Percentiles rank a stretch among this genome's conserved stretches.
These are phyloP conservation scores for Cicer bijugum DNA, from an alignment of 306 rosid species.

Conservation along the genomic window DNA sequence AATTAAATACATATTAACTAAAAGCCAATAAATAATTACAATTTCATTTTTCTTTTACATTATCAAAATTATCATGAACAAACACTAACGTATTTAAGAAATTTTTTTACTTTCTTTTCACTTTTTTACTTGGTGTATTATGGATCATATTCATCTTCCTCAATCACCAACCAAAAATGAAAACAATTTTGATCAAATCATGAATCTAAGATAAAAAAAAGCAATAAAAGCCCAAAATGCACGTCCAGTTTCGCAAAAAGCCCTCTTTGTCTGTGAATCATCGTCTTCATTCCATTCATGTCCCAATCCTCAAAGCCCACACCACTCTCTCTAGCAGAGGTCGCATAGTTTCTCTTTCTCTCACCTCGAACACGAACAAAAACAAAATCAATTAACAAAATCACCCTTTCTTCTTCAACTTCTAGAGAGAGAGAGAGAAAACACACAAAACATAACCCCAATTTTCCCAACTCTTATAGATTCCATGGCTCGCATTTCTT, in stretches of 20 bases:
- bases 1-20: no score
- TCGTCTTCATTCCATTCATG: slow-evolving; percentile 62
- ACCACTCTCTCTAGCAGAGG: slow-evolving; percentile 75
- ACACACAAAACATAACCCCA: slow-evolving; percentile 37
- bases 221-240: slow-evolving; percentile 74
- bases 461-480: slow-evolving; percentile 46
- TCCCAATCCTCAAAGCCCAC: slow-evolving; percentile 68
- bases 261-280: slow-evolving; percentile 68
- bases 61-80: no score
- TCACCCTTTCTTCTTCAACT: slow-evolving; percentile 39
- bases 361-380: slow-evolving; percentile 52
- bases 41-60: no score
- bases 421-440: slow-evolving; percentile 33
- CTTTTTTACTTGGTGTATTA: not conserved
- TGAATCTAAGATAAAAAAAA: not conserved
- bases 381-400: slow-evolving; percentile 43
- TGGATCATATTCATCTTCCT: not conserved
- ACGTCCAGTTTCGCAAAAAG: slow-evolving; percentile 62
- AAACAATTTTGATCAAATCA: no score
- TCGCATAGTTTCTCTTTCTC: slow-evolving; percentile 66
- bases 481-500: slow-evolving; percentile 73
- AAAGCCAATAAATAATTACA: no score
- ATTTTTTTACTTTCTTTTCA: not conserved
- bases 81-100: not conserved
- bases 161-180: not conserved